Evolutionary conservation across 805 yeast genomes (phyloP), one percentile per base, ranked within the genome.

Genomic region (Jamesozyma lodderae): DNA sequence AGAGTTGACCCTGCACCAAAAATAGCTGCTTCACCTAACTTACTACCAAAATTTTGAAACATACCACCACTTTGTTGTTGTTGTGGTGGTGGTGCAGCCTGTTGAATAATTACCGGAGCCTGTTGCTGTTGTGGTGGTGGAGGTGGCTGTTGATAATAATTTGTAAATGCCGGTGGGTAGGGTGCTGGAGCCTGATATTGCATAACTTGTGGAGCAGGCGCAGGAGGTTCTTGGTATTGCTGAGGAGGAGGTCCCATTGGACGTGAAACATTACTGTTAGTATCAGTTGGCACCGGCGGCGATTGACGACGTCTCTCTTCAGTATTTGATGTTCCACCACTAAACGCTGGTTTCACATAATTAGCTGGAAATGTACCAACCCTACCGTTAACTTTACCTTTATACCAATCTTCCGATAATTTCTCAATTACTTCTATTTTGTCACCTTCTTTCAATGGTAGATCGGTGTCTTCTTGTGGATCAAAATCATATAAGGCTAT

Each of bases 1-100:
- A 88, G 68, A 1, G 95, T 80, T 28, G 96, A 95, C 68, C 97
- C 97, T 8, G 95, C 96, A 62, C 96, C 96, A 48, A 86, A 90
- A 35, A 88, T 75, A 25, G 94, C 88, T n/a, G 96, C 94, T 48
- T 86, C 77, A 42, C 95, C 95, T 42, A 88, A 64, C 61, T 83
- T 81, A 45, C 82, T 70, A 18, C 92, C 94, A 48, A 83, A 74
- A 52, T 72, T 79, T 60, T 74, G 75, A 41, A 79, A 46, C 19
- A 49, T 55, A 17, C 58, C 59, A 33, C 47, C 56, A 15, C 56
- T 55, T 26, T 31, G n/a, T 6, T 22, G 22, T n/a, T 31, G 34
- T 14, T 31, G 34, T 19, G 49, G 64, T 31, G 49, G 62, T 31
- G 48, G 32, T 25, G 49, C 62, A 26, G 47, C 62, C 17, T 44